These are phyloP conservation scores for Microdochium paspali DNA, from an alignment of 2,329 filamentous ascomycete species.

Conservation along the genomic window DNA sequence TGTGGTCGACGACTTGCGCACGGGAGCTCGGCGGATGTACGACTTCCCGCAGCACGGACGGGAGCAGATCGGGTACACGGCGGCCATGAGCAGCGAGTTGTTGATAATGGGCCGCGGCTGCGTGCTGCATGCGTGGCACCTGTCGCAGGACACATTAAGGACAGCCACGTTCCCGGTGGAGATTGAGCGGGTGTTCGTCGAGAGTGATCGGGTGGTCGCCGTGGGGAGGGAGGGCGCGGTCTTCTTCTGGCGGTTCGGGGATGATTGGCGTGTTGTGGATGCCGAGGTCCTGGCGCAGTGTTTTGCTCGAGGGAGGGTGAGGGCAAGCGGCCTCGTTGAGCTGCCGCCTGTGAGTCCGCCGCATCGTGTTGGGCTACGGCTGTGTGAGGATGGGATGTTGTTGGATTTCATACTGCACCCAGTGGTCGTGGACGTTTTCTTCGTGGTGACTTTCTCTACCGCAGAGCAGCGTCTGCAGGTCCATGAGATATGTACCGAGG, in stretches of 20 bases:
- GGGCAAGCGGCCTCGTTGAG: background rate
- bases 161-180: constrained; percentile 12
- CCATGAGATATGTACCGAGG: background rate
- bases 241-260: constrained; percentile 9
- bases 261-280: background rate
- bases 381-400: background rate
- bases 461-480: background rate
- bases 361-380: background rate
- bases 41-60: constrained; percentile 13
- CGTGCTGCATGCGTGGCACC: constrained; percentile 19
- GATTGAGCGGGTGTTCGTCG: constrained; percentile 15
- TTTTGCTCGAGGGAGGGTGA: background rate
- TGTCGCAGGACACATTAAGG: constrained; percentile 12
- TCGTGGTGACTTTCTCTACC: background rate
- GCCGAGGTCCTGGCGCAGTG: background rate
- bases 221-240: constrained; percentile 13
- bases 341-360: background rate
- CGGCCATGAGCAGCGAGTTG: constrained; percentile 17
- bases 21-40: constrained; percentile 15
- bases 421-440: background rate
- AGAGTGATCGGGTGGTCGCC: constrained; percentile 16
- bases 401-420: background rate
- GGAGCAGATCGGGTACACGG: constrained; percentile 14
- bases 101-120: constrained; percentile 16
- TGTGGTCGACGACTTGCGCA: constrained; percentile 19